Evolutionary conservation across 1,284 basidiomycete species (phyloP), one percentile per base, ranked within the genome.

Genomic region (Hypsizygus ulmarius): DNA sequence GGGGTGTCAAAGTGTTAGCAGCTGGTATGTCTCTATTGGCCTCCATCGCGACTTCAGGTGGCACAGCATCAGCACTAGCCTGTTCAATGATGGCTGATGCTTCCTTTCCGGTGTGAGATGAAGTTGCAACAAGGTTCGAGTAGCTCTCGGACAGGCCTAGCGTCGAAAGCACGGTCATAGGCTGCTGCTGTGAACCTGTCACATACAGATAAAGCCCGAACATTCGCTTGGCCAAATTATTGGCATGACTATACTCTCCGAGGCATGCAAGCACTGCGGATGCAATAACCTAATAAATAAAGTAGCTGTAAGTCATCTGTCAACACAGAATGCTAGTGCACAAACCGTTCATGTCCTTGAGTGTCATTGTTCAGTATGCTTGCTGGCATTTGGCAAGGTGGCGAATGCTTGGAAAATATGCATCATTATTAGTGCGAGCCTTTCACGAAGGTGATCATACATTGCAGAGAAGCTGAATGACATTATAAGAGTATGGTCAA

Each of bases 231-330:
- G 53, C 7, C 14, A 15, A 1, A 18, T 28, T 4, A 48, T 47
- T 10, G 47, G 52, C 51, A 8, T 15, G 10, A 41, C 67, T 70
- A 12, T 59, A 62, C 42, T 64, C 63, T 0, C 59, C 57, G 0
- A 71, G 57, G 7, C 59, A 52, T 0, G 47, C 18, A 1, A 62
- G 47, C 2, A 47, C 51, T 0, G 52, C 32, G 1, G 58, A 53
- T 0, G 54, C 55, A 0, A 59, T 27, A 28, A 45, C 34, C 43
- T 45, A 12, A n/a, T n/a, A n/a, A n/a, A n/a, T n/a, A n/a, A n/a
- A n/a, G n/a, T n/a, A n/a, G n/a, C n/a, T n/a, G n/a, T n/a, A n/a
- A n/a, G n/a, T n/a, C n/a, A n/a, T n/a, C n/a, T n/a, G n/a, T n/a
- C n/a, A n/a, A n/a, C n/a, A n/a, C n/a, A n/a, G n/a, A n/a, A n/a